phyloP scores from a whole-genome alignment of 2,329 filamentous ascomycete species.

The Clarireedia sp. region DNA sequence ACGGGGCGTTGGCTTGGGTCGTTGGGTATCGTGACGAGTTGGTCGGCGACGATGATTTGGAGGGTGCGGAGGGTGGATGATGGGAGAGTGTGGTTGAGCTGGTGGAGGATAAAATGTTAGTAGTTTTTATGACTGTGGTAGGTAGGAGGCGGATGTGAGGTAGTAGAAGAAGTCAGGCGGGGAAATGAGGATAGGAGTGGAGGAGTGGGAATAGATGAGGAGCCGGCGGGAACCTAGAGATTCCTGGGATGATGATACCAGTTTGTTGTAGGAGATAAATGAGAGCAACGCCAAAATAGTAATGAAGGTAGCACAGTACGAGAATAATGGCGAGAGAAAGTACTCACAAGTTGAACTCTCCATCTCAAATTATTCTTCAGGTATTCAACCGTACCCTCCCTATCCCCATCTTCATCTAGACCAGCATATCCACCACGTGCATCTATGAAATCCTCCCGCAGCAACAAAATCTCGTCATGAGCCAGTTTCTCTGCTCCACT shows the following conservation, averaged over 20 bases:
- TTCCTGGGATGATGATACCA: too few relatives aligned
- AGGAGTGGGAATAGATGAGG: too few relatives aligned
- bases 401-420: slow-evolving; percentile 12
- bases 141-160: too few relatives aligned
- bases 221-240: too few relatives aligned
- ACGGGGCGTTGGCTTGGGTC: slow-evolving; percentile 18
- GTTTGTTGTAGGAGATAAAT: too few relatives aligned
- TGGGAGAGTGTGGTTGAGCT: slow-evolving; percentile 4
- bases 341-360: slow-evolving; percentile 23
- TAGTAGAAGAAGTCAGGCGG: too few relatives aligned
- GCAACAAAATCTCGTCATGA: slow-evolving; percentile 20
- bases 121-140: not conserved
- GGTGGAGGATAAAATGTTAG: not conserved
- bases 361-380: slow-evolving; percentile 21
- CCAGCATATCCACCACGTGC: not conserved
- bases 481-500: slow-evolving; percentile 11
- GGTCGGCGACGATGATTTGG: slow-evolving; percentile 17
- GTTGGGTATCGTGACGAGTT: slow-evolving; percentile 14
- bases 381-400: slow-evolving; percentile 11
- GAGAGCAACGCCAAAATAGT: not conserved
- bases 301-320: not conserved
- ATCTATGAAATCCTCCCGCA: slow-evolving; percentile 1
- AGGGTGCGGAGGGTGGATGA: slow-evolving; percentile 14
- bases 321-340: not conserved
- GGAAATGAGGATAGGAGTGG: too few relatives aligned